Conservation (phyloP, 2,329 filamentous ascomycete species). For the Cryphonectria japonica region DNA sequence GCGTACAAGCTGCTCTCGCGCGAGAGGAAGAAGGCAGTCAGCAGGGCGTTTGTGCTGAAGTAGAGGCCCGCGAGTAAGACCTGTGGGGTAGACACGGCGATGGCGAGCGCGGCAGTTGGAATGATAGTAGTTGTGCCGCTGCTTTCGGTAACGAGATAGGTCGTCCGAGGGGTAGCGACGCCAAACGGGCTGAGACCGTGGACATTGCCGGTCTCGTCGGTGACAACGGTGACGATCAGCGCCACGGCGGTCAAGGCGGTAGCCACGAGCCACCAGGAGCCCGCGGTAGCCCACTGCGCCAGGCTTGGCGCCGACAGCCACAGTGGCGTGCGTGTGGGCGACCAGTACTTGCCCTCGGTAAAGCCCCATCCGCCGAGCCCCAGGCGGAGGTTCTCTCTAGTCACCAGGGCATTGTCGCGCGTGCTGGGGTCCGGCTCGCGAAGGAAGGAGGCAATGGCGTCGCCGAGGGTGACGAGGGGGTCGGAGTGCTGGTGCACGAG, state of each 20-base stretch:
- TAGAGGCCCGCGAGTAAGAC: slow-evolving; percentile 53
- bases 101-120: slow-evolving; percentile 31
- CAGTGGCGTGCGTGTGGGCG: slow-evolving; percentile 41
- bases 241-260: slow-evolving; percentile 44
- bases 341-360: slow-evolving; percentile 49
- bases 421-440: slow-evolving; percentile 49
- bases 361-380: slow-evolving; percentile 49
- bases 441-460: slow-evolving; percentile 56
- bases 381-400: slow-evolving; percentile 49
- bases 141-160: slow-evolving; percentile 37
- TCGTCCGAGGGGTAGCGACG: slow-evolving; percentile 40
- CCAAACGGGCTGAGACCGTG: slow-evolving; percentile 38
- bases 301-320: slow-evolving; percentile 51
- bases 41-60: slow-evolving; percentile 50
- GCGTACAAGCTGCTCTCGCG: slow-evolving; percentile 54
- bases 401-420: slow-evolving; percentile 49
- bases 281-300: slow-evolving; percentile 47
- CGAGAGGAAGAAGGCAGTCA: slow-evolving; percentile 54
- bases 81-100: slow-evolving; percentile 53
- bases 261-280: slow-evolving; percentile 45
- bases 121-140: slow-evolving; percentile 28
- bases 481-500: slow-evolving; percentile 39
- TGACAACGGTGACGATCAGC: slow-evolving; percentile 41
- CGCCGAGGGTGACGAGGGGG: slow-evolving; percentile 55
- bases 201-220: neutral